Evolutionary conservation across 2,329 filamentous ascomycete genomes (phyloP).

Genomic region (Trichophaea hybrida): DNA sequence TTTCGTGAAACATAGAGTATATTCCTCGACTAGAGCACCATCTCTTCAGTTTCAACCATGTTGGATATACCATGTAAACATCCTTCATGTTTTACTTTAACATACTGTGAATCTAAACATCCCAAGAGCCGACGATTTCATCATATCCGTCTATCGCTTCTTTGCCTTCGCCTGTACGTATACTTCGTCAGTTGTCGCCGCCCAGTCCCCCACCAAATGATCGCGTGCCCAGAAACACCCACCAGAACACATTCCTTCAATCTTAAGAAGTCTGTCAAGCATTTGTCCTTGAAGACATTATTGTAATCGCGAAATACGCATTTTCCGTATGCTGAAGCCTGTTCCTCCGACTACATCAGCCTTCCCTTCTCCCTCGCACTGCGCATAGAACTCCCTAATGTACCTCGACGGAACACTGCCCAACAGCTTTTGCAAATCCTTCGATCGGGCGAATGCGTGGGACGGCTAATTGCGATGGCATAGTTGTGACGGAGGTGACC

Average conservation of each 20-base stretch:
- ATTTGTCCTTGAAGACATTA: conserved; percentile 80
- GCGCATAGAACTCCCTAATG: conserved; percentile 12
- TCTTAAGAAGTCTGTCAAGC: conserved; percentile 56
- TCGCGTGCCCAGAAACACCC: not conserved
- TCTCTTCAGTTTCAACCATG: too few relatives aligned
- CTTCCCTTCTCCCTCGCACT: not conserved
- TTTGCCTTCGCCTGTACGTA: not conserved
- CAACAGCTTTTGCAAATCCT: conserved; percentile 50
- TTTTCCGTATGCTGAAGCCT: conserved; percentile 80
- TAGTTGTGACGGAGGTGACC: conserved; percentile 10
- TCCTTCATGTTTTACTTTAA: too few relatives aligned
- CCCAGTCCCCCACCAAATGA: not conserved
- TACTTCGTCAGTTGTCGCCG: not conserved
- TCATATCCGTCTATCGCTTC: not conserved
- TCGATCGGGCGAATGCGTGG: conserved; percentile 47
- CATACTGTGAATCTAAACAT: too few relatives aligned
- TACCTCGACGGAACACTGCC: conserved; percentile 53
- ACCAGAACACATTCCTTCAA: conserved; percentile 19
- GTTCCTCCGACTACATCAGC: not conserved
- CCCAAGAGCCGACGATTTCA: too few relatives aligned
- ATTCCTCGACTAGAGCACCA: too few relatives aligned
- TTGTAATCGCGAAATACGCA: conserved; percentile 87
- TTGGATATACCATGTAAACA: too few relatives aligned
- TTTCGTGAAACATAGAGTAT: too few relatives aligned
- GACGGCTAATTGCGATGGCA: conserved; percentile 16